Evolutionary conservation across 805 yeast species (phyloP).

Genomic region (Pichia ethanolica): DNA sequence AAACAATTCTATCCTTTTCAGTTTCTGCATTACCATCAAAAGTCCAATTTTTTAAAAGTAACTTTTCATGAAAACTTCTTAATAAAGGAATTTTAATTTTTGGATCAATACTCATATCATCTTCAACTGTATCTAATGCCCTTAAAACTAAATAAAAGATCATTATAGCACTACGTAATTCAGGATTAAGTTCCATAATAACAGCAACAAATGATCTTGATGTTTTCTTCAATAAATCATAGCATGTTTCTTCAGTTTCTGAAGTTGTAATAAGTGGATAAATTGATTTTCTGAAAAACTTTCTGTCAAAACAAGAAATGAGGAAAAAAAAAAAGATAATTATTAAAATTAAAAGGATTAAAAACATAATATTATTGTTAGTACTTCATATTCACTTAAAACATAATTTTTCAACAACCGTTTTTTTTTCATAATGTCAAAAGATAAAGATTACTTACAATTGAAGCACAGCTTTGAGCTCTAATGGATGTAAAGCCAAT

Average conservation of each 20-base stretch:
- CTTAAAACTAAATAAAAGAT: constrained; percentile 79
- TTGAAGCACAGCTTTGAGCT: constrained; percentile 61
- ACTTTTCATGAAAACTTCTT: constrained; percentile 56
- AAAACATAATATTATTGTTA: neutral
- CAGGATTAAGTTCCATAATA: constrained; percentile 85
- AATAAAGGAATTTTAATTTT: constrained; percentile 67
- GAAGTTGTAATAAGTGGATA: constrained; percentile 41
- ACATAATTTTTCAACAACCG: too few species aligned
- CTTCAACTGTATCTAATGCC: constrained; percentile 93
- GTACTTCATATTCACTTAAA: neutral
- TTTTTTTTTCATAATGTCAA: neutral
- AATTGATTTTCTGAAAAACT: constrained; percentile 41
- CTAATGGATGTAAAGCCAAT: constrained; percentile 62
- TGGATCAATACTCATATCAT: constrained; percentile 82
- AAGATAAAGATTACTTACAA: constrained; percentile 30
- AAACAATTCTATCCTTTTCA: constrained; percentile 75
- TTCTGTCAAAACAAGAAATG: constrained; percentile 17
- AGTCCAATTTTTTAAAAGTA: constrained; percentile 68
- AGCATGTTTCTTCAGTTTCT: constrained; percentile 53
- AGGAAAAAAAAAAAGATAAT: neutral
- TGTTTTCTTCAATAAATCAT: constrained; percentile 54
- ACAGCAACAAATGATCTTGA: constrained; percentile 95
- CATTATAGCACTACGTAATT: constrained; percentile 72
- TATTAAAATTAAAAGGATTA: neutral
- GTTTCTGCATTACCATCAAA: constrained; percentile 66